A percentile compares a stretch with the other conserved stretches of the same genome.
These are phyloP conservation scores for Wickerhamiella bombiphila DNA, from an alignment of 805 yeast genomes.

Conservation along the genomic window DNA sequence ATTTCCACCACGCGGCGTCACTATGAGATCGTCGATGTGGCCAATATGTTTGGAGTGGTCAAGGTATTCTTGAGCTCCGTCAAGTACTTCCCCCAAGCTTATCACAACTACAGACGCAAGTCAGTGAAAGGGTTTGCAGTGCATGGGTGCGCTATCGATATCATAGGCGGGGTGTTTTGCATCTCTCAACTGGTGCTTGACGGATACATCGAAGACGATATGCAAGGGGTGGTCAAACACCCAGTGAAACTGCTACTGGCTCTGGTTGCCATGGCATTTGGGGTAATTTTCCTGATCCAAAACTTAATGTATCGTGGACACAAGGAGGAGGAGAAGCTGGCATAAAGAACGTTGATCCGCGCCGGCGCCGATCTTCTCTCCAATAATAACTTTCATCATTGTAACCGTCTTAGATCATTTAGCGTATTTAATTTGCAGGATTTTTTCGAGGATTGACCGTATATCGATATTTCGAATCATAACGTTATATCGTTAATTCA, in stretches of 20 bases:
- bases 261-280: conserved; percentile 23
- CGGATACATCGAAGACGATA: conserved; percentile 24
- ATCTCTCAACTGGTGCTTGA: conserved; percentile 29
- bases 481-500: too few relatives aligned
- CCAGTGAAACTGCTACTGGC: conserved; percentile 33
- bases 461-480: too few relatives aligned
- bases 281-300: conserved; percentile 22
- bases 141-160: conserved; percentile 28
- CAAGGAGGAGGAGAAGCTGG: conserved; percentile 3
- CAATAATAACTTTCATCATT: too few relatives aligned
- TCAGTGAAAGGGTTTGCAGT: conserved; percentile 35
- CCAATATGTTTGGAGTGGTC: conserved; percentile 30
- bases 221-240: conserved; percentile 26
- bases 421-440: too few relatives aligned
- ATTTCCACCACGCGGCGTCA: conserved; percentile 17
- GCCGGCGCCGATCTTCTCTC: too few relatives aligned
- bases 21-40: conserved; percentile 26
- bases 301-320: conserved; percentile 15
- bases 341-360: too few relatives aligned
- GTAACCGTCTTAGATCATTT: too few relatives aligned
- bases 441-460: too few relatives aligned
- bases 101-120: conserved; percentile 28
- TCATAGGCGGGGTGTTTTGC: conserved; percentile 30
- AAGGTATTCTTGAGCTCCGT: conserved; percentile 32
- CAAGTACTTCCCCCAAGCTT: conserved; percentile 36